Evolutionary conservation across 371 early-diverging fungal genomes (phyloP).

Genomic region (Mycotypha africana): DNA sequence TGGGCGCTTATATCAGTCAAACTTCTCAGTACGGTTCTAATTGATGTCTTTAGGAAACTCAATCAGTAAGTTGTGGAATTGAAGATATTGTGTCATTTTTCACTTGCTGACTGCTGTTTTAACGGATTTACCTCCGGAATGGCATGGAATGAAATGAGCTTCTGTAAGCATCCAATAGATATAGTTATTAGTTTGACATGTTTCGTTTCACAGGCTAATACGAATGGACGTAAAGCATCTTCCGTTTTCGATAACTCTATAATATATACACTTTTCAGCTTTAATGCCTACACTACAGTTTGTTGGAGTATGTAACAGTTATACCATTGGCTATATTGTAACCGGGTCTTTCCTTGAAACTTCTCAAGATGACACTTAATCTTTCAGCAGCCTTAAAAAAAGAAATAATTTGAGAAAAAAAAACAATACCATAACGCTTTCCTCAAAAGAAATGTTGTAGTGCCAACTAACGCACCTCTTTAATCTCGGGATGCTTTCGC

Average conservation of each 20-base stretch:
- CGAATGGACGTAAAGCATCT: slow-evolving; percentile 84
- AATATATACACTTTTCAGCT: neutral
- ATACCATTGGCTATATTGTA: slow-evolving; percentile 50
- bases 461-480: slow-evolving; percentile 68
- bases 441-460: no score
- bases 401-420: neutral
- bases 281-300: no score
- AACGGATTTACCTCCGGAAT: slow-evolving; percentile 78
- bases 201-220: slow-evolving; percentile 86
- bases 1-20: slow-evolving; percentile 67
- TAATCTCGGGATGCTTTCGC: slow-evolving; percentile 90
- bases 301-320: neutral
- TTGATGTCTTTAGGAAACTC: slow-evolving; percentile 48
- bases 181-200: slow-evolving; percentile 79
- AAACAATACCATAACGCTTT: neutral
- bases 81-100: neutral
- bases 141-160: slow-evolving; percentile 79
- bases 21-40: slow-evolving; percentile 63
- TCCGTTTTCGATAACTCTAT: slow-evolving; percentile 77
- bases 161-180: slow-evolving; percentile 86
- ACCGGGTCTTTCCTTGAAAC: slow-evolving; percentile 55
- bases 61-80: neutral
- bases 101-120: neutral
- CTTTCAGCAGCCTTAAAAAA: slow-evolving; percentile 51
- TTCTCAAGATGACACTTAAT: slow-evolving; percentile 51